Base-by-base conservation (phyloP, 441 rosid genomes). In the Raphanus hybrid region DNA sequence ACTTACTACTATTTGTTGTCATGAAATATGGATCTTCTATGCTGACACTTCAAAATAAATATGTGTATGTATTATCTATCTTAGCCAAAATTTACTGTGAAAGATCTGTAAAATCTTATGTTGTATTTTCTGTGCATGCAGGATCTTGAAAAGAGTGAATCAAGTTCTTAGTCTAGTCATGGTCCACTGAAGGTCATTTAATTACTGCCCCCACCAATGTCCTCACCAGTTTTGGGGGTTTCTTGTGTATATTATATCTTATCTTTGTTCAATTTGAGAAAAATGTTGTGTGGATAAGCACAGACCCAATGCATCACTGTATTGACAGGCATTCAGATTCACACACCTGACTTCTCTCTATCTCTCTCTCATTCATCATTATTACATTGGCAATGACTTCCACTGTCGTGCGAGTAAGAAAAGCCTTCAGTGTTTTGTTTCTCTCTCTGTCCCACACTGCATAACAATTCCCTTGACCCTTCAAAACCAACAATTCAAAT, bases 401-500 rank as follows among this genome's bases (percentile, higher is more conserved):
- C 77, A 52, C 64, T 70, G 80, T 37, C 80, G 69, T 76, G 64
- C 3, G 6, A 45, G 34, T 2, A 9, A 62, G 50, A 74, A 37
- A 48, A 66, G 43, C 18, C 64, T 45, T 78, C 73, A 0, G 10
- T 43, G 73, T 15, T 78, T 50, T 73, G 70, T 73, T 61, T 43
- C 66, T 72, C 50, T 60, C 85, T 26, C 80, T 87, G 57, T 67
- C 72, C 64, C 80, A 67, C 79, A 82, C 62, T 81, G 82, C 70
- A 75, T 85, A 16, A 84, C 90, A 3, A 50, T 83, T 71, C 74
- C 86, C 54, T 83, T 81, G 58, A 37, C 89, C 12, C 86, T 35
- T 29, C 34, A 85, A 26, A 70, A 76, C 59, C 77, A 81, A 35
- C 83, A 77, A 9, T 79, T 83, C 34, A 29, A 29, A 29, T 29